Base-by-base conservation (phyloP, 2,329 filamentous ascomycete genomes). In the Cladobotryum mycophilum region DNA sequence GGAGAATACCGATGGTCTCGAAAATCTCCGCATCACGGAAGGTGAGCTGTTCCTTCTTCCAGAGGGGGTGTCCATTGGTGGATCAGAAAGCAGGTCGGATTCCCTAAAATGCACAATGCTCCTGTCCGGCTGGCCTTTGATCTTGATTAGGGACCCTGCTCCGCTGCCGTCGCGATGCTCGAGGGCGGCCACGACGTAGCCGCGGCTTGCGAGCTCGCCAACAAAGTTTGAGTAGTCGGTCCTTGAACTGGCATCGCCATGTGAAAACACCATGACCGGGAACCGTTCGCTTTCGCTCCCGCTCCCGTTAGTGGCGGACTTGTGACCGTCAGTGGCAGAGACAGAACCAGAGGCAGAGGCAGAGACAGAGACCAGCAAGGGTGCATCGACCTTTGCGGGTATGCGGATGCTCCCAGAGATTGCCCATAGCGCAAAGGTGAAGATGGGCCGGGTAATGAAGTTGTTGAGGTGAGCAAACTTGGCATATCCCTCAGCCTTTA, bases 101-200 rank as follows among this genome's bases (percentile, higher is more conserved):
- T 65, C 58, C 33, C 61, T 60, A 51, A 75, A 69, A 35, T 70
- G 62, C 1, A 74, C 52, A 3, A 66, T 60, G 1, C 55, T 56
- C 18, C 60, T 58, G 52, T 70, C 62, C 11, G 56, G 51, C 44
- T 62, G 48, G 42, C 61, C 63, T 9, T 64, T 56, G 49, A 59
- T 57, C 55, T 58, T 65, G 49, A 78, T 62, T 35, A 70, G 48
- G 2, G 70, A 69, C 0, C 74, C 75, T 0, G 76, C 76, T 12
- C 69, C 71, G 50, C 73, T 76, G 7, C 76, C 76, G 51, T 79
- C 76, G 38, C 76, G 71, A 57, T 79, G 76, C 58, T 79, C 76
- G 11, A 79, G 53, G 34, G 75, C 71, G 36, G 73, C 76, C 30
- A 79, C 70, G 14, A 79, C 61, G 46, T 71, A 67, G 8, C 76